Percentiles rank a stretch among this genome's conserved stretches.
phyloP scores from a whole-genome alignment of 495 filamentous ascomycete genomes.

The Hyaloscypha finlandica region DNA sequence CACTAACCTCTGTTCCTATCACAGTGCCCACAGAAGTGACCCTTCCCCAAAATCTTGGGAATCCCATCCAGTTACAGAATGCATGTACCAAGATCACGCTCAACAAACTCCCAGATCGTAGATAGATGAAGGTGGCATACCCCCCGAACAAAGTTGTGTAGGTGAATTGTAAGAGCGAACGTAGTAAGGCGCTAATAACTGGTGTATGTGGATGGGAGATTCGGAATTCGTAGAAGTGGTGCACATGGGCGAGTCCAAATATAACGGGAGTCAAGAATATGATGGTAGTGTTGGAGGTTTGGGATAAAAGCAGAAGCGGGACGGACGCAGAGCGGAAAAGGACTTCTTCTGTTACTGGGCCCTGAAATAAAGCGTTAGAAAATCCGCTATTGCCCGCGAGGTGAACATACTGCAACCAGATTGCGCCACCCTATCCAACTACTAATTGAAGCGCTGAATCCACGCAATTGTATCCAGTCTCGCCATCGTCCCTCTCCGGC shows the following conservation, averaged over 20 bases:
- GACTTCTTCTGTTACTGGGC: slow-evolving; percentile 88
- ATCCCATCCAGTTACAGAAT: slow-evolving; percentile 91
- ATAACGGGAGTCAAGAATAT: slow-evolving; percentile 83
- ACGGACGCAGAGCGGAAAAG: slow-evolving; percentile 87
- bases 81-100: slow-evolving; percentile 75
- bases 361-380: slow-evolving; percentile 34
- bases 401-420: slow-evolving; percentile 47
- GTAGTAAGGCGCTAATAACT: slow-evolving; percentile 56
- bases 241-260: slow-evolving; percentile 93
- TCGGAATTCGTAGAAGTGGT: slow-evolving; percentile 95
- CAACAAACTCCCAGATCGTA: slow-evolving; percentile 79
- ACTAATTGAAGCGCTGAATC: slow-evolving; percentile 21
- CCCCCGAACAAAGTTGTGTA: slow-evolving; percentile 95
- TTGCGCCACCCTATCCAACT: slow-evolving; percentile 61
- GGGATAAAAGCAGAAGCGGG: slow-evolving; percentile 79
- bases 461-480: slow-evolving; percentile 53
- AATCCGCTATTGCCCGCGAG: not conserved
- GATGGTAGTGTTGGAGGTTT: slow-evolving; percentile 54
- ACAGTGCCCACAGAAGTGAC: slow-evolving; percentile 44
- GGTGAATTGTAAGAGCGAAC: slow-evolving; percentile 81
- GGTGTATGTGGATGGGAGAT: slow-evolving; percentile 74
- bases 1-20: slow-evolving; percentile 24
- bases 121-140: slow-evolving; percentile 86
- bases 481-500: slow-evolving; percentile 72
- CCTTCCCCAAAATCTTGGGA: slow-evolving; percentile 84